Conservation (phyloP, 169 alveolate species). For the Eimeria necatrix region DNA sequence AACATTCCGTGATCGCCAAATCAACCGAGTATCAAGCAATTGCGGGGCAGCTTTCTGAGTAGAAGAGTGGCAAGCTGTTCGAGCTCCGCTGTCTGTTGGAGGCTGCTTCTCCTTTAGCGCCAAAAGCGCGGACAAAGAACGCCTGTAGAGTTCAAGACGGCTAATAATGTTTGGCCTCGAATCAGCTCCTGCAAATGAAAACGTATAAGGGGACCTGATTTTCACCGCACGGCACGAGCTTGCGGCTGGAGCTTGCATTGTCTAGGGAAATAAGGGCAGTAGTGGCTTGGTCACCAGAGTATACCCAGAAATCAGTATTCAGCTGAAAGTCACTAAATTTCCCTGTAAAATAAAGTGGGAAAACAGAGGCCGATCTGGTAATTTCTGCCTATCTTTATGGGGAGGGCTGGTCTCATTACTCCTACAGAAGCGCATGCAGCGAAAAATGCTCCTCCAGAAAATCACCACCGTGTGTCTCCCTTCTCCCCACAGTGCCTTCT, state of each 20-base stretch:
- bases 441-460: neutral
- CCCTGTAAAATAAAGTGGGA: neutral
- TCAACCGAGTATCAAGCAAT: too few relatives aligned
- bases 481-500: neutral
- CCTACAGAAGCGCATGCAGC: constrained; percentile 17
- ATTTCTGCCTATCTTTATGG: neutral
- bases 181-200: neutral
- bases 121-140: neutral
- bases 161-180: neutral
- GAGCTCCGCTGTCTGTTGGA: neutral
- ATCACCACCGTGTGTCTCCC: neutral
- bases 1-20: neutral
- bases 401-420: neutral
- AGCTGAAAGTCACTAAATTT: neutral
- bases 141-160: neutral
- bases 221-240: neutral
- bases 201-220: neutral
- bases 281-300: neutral
- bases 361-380: neutral
- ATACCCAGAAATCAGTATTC: too few relatives aligned
- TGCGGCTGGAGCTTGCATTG: neutral
- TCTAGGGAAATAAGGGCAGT: neutral
- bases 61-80: neutral
- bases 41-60: too few relatives aligned
- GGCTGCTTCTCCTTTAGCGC: neutral